Conservation (phyloP, 257 asterid species). For the Lycium ferocissimum region DNA sequence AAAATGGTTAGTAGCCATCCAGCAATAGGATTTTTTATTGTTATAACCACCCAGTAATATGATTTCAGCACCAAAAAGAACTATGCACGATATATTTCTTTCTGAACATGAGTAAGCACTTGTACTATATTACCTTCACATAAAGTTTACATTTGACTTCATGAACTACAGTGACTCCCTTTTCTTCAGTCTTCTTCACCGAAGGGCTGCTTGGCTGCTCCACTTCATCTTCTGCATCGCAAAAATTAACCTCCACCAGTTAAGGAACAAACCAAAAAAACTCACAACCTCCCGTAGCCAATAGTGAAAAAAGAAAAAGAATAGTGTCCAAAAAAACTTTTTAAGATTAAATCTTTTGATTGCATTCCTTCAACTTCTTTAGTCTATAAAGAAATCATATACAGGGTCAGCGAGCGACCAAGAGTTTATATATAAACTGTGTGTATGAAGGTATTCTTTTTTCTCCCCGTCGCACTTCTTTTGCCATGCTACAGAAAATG, state of each 20-base stretch:
- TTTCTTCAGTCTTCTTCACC: slow-evolving; percentile 79
- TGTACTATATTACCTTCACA: slow-evolving; percentile 61
- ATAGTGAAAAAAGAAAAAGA: neutral
- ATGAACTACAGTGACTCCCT: slow-evolving; percentile 73
- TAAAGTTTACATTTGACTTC: slow-evolving; percentile 96
- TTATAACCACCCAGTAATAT: slow-evolving; percentile 9
- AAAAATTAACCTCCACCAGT: slow-evolving; percentile 18
- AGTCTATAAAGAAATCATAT: neutral
- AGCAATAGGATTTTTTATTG: neutral
- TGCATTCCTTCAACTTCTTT: neutral
- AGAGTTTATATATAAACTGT: neutral
- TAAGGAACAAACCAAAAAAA: neutral
- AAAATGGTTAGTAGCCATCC: neutral
- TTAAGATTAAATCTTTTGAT: neutral
- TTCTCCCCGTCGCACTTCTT: neutral
- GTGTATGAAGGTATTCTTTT: neutral
- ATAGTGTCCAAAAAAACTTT: neutral
- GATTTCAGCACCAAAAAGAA: neutral
- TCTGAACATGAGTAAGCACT: neutral
- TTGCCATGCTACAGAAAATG: neutral
- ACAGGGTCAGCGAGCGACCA: neutral
- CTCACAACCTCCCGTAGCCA: neutral
- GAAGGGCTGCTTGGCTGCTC: slow-evolving; percentile 98
- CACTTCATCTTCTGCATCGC: slow-evolving; percentile 69
- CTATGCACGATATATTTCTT: neutral